These are phyloP conservation scores for Coemansia sp. DNA, from an alignment of 192 early-diverging fungal species.

Conservation along the genomic window DNA sequence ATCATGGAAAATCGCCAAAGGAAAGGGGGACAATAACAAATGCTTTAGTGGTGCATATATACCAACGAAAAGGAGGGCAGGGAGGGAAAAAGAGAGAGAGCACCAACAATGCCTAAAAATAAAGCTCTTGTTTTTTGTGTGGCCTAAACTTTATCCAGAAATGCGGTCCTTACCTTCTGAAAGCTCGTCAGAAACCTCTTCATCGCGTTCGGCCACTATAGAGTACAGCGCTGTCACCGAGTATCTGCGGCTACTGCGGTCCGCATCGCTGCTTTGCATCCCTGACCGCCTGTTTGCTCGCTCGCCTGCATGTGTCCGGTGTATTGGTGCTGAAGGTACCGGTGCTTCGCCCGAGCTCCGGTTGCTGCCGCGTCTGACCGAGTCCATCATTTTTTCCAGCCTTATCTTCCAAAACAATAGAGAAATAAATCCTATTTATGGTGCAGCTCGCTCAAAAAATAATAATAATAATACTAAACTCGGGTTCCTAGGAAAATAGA, in stretches of 20 bases:
- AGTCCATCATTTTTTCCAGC: slow-evolving; percentile 34
- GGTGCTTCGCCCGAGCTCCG: slow-evolving; percentile 28
- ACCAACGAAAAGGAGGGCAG: not conserved
- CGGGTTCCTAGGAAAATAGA: not conserved
- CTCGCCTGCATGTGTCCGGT: slow-evolving; percentile 19
- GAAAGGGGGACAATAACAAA: too few species aligned
- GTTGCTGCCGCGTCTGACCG: slow-evolving; percentile 29
- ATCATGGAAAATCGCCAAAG: not conserved
- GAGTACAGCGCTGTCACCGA: slow-evolving; percentile 71
- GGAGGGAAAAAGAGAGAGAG: slow-evolving; percentile 1
- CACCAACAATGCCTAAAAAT: too few species aligned
- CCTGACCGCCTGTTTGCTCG: slow-evolving; percentile 22
- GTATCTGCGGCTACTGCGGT: slow-evolving; percentile 66
- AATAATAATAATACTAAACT: not conserved
- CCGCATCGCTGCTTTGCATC: slow-evolving; percentile 35
- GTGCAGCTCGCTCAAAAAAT: not conserved
- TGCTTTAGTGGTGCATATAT: too few species aligned
- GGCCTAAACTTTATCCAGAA: not conserved
- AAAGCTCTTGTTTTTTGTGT: too few species aligned
- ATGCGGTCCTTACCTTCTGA: slow-evolving; percentile 63
- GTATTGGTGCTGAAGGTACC: slow-evolving; percentile 15
- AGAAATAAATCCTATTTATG: slow-evolving; percentile 10
- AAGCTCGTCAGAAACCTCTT: slow-evolving; percentile 90
- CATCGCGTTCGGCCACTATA: slow-evolving; percentile 87
- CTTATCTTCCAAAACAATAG: too few species aligned